phyloP scores from a whole-genome alignment of 495 filamentous ascomycete genomes.

The Podospora pseudocomata region DNA sequence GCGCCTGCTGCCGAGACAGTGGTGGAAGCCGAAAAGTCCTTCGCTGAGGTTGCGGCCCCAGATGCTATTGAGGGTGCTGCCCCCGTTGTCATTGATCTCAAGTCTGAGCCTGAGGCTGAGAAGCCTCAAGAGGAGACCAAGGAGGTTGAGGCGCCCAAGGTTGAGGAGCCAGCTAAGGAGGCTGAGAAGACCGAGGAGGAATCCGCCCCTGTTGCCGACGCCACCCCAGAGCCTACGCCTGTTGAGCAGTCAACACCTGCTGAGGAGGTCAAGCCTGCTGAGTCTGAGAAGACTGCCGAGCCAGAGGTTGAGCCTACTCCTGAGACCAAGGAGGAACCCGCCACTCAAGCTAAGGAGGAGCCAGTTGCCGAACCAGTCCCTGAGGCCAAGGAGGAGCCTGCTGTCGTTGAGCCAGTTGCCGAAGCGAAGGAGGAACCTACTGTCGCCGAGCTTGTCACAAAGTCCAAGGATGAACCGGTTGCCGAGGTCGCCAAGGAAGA shows the following conservation, averaged over 20 bases:
- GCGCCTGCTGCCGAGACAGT: slow-evolving; percentile 2
- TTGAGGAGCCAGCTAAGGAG: slow-evolving; percentile 1
- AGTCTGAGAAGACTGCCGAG: slow-evolving; percentile 2
- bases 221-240: background rate
- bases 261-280: slow-evolving; percentile 1
- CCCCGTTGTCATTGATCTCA: slow-evolving; percentile 1
- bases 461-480: slow-evolving; percentile 17
- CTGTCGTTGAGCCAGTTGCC: background rate
- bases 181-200: background rate
- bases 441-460: background rate
- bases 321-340: background rate
- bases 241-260: background rate
- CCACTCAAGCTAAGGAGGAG: slow-evolving; percentile 5
- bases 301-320: background rate
- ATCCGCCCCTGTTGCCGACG: background rate
- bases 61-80: slow-evolving; percentile 5
- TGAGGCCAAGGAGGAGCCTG: background rate
- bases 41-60: background rate
- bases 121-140: slow-evolving; percentile 6
- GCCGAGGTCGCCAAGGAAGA: slow-evolving; percentile 7
- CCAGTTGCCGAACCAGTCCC: background rate
- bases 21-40: slow-evolving; percentile 3
- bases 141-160: slow-evolving; percentile 11
- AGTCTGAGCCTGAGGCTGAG: slow-evolving; percentile 6
- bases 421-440: background rate